A percentile compares a stretch with the other conserved stretches of the same genome.
These are phyloP conservation scores for Colletotrichum tanaceti DNA, from an alignment of 2,329 filamentous ascomycete genomes.

Conservation along the genomic window DNA sequence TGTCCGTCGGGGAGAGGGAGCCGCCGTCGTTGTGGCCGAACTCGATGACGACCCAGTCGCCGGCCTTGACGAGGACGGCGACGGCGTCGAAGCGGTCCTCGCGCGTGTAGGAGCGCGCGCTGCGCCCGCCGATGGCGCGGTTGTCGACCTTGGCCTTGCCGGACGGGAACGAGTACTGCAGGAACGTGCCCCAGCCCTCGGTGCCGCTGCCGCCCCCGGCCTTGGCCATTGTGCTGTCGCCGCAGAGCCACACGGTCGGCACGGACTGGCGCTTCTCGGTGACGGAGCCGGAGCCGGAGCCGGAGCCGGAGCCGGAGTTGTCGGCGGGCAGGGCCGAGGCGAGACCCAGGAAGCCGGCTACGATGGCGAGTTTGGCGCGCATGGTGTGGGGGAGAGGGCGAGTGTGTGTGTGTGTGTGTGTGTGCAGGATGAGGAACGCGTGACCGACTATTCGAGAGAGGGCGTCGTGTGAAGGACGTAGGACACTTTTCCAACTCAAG, in stretches of 20 bases:
- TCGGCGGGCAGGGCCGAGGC: slow-evolving; percentile 42
- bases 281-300: too few relatives aligned
- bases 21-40: slow-evolving; percentile 81
- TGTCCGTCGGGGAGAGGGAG: slow-evolving; percentile 64
- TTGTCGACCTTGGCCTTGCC: slow-evolving; percentile 62
- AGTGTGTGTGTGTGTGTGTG: too few relatives aligned
- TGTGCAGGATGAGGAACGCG: neutral
- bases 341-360: slow-evolving; percentile 31
- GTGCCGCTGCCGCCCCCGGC: slow-evolving; percentile 57
- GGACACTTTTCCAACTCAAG: slow-evolving; percentile 1
- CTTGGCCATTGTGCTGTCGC: slow-evolving; percentile 71
- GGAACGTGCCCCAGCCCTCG: slow-evolving; percentile 72
- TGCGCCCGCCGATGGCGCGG: slow-evolving; percentile 73
- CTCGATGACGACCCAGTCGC: slow-evolving; percentile 77
- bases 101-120: slow-evolving; percentile 73
- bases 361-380: slow-evolving; percentile 29
- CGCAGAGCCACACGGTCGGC: slow-evolving; percentile 65
- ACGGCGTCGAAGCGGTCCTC: slow-evolving; percentile 73
- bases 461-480: neutral
- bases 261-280: slow-evolving; percentile 33
- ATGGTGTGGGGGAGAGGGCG: slow-evolving; percentile 3
- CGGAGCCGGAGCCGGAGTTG: neutral
- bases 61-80: slow-evolving; percentile 61
- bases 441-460: neutral
- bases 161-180: slow-evolving; percentile 60